These are phyloP conservation scores for Voacanga thouarsii DNA, from an alignment of 257 asterid genomes.

Conservation along the genomic window DNA sequence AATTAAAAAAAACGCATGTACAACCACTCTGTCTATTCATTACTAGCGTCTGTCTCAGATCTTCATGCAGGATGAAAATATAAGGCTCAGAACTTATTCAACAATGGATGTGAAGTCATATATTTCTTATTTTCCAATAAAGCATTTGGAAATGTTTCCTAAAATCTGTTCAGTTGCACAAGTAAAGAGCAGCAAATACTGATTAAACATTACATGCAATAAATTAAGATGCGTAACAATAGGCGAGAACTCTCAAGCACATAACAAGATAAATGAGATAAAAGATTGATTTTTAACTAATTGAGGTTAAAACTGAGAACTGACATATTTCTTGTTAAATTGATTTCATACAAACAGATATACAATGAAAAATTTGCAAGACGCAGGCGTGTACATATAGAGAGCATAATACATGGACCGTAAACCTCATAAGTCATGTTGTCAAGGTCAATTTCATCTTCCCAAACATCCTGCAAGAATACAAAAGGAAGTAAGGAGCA, in stretches of 20 bases:
- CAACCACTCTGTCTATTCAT: no score
- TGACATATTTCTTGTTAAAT: background rate
- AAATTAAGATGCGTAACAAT: background rate
- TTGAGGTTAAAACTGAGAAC: background rate
- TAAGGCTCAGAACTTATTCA: background rate
- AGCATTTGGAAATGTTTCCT: background rate
- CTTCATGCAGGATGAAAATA: background rate
- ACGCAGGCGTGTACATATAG: background rate
- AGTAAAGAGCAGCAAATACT: background rate
- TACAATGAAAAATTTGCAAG: background rate
- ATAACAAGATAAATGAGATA: background rate
- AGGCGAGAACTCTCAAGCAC: background rate
- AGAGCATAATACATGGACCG: background rate
- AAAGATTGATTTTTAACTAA: background rate
- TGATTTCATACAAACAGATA: background rate
- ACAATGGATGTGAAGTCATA: background rate
- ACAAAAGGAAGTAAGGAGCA: slow-evolving; percentile 7
- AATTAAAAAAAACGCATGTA: background rate
- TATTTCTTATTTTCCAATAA: background rate
- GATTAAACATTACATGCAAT: background rate
- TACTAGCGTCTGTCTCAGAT: background rate
- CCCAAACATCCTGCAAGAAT: slow-evolving; percentile 55
- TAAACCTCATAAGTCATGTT: slow-evolving; percentile 85
- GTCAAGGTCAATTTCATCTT: slow-evolving; percentile 80
- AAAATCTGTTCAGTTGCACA: background rate